These are phyloP conservation scores for Solanum arcanum DNA, from an alignment of 257 asterid genomes.

Conservation along the genomic window DNA sequence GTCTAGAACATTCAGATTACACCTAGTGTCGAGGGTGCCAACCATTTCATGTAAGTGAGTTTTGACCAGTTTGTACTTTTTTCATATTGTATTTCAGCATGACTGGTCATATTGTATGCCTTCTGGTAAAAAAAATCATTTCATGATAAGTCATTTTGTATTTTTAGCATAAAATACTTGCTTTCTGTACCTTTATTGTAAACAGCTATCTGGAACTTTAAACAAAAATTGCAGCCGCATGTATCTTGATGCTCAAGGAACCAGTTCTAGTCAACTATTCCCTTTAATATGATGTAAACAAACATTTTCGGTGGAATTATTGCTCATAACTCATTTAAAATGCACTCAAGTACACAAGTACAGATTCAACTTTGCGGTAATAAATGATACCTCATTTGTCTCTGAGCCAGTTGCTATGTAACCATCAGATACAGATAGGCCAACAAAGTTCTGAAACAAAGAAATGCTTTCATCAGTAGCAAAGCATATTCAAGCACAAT, in stretches of 20 bases:
- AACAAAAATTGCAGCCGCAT: neutral
- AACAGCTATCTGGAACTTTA: neutral
- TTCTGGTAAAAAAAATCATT: neutral
- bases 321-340: neutral
- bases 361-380: neutral
- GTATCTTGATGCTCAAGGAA: neutral
- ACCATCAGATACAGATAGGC: slow-evolving; percentile 92
- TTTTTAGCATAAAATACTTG: neutral
- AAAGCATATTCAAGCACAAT: neutral
- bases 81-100: neutral
- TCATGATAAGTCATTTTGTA: neutral
- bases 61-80: neutral
- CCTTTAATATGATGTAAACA: neutral
- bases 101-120: neutral
- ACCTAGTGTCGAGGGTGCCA: neutral
- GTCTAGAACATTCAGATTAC: neutral
- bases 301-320: neutral
- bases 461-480: neutral
- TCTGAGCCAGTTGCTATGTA: slow-evolving; percentile 95
- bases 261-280: neutral
- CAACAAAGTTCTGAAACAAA: slow-evolving; percentile 82
- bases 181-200: neutral
- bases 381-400: slow-evolving; percentile 69
- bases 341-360: neutral
- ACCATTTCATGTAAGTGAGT: neutral